Evolutionary conservation across 2,329 filamentous ascomycete species (phyloP), one percentile per base, ranked within the genome.

Genomic region (Nigrospora osmanthi): DNA sequence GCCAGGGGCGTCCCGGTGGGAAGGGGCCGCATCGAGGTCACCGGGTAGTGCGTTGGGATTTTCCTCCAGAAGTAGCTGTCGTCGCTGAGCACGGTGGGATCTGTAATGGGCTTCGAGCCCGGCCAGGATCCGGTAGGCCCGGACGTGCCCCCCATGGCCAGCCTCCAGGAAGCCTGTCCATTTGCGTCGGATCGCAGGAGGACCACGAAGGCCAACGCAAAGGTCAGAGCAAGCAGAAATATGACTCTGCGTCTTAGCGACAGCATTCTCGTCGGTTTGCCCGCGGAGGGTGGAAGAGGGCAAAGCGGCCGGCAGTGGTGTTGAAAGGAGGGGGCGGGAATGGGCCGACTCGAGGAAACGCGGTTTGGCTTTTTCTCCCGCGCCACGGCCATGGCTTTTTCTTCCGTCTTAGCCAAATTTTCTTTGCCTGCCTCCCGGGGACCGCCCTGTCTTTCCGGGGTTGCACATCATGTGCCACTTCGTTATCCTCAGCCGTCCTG

Each of bases 31-130:
- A 56, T 53, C 16, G 52, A 41, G 35, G 44, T 37, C 15, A 57
- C 49, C 19, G 49, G 53, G 48, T 54, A 54, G 46, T 52, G 53
- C 4, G 48, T 55, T 11, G 53, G 47, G 30, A 57, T 17, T 42
- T 49, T 52, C 44, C 51, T 48, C 57, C 57, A 59, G 45, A 57
- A 57, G 43, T 58, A 59, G 23, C 49, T 35, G 17, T 49, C 47
- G 40, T 56, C 54, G 13, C 53, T 42, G 16, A 56, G 34, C 15
- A 51, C 47, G 9, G 48, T 45, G 1, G 47, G 40, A n/a, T 49
- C 47, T n/a, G 39, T 15, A 2, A 23, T 30, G 19, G 38, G 30
- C 31, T 34, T 10, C 39, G 16, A 41, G 9, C 12, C 11, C 12
- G 15, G 31, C 11, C 17, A 16, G 34, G 39, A 19, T 34, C 32